Base-by-base conservation (phyloP, 2,329 filamentous ascomycete genomes). In the Whalleya microplaca region DNA sequence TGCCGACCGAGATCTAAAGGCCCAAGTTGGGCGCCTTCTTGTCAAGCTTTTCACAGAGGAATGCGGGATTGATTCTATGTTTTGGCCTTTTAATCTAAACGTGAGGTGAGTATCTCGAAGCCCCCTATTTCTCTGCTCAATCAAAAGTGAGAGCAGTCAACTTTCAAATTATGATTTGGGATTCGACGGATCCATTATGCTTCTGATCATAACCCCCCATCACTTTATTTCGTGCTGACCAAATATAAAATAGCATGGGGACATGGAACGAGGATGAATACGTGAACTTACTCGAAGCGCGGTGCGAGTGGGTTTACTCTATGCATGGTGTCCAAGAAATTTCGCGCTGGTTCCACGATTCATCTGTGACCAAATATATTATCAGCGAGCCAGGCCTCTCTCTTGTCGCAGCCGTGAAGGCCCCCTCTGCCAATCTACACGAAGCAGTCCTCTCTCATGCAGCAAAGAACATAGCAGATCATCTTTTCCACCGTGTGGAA, bases 281-380 rank as follows among this genome's bases (percentile, higher is more conserved):
- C 8, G 41, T 14, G 0, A 55, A 49, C 7, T 20, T 67, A 37
- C 59, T 61, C 8, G 63, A 68, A 27, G 41, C 58, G 19, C 60
- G 68, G 20, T 48, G 47, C n/a, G 68, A 71, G 46, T 71, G 68
- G 68, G 42, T 71, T 1, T 70, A 70, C 45, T 67, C 69, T 6
- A 63, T 51, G 2, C 53, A 58, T 9, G 68, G 68, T 3, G 61
- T 67, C 2, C 46, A 57, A 7, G 62, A 70, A 48, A 41, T 71
- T 44, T 53, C 57, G 6, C 64, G 64, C 7, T 71, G 68, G 68
- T 51, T 71, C 8, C 61, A 55, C 3, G 69, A 71, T 48, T 68
- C 68, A 10, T 58, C 61, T 2, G 69, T 71, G 9, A 64, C 63
- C 14, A 66, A 62, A 52, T 40, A 48, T 19, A 63, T 71, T 18